Evolutionary conservation across 768 basidiomycete genomes (phyloP).

Genomic region (Tylopilus vinaceipallidus): DNA sequence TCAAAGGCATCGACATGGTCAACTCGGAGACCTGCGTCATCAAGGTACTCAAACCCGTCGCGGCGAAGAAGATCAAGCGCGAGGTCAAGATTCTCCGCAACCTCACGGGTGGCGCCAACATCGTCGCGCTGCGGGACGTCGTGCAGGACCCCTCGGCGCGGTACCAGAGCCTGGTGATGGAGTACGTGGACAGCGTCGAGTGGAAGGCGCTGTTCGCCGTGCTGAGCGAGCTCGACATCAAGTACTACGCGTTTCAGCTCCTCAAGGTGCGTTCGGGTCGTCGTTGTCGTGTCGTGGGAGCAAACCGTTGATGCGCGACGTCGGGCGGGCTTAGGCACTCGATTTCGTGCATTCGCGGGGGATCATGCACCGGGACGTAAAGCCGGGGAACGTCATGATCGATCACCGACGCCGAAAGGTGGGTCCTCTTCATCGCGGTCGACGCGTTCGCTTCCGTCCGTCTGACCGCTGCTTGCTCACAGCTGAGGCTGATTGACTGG

Average conservation of each 20-base stretch:
- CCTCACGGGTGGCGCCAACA: constrained; percentile 68
- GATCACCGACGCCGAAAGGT: constrained; percentile 62
- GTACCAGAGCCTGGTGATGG: constrained; percentile 65
- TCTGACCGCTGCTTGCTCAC: no score
- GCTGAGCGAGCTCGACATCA: constrained; percentile 63
- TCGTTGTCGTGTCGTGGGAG: no score
- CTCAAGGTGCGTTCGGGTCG: constrained; percentile 53
- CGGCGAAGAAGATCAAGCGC: constrained; percentile 63
- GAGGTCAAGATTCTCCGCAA: constrained; percentile 75
- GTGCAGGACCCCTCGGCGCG: constrained; percentile 62
- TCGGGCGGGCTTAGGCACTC: constrained; percentile 46
- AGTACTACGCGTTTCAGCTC: constrained; percentile 66
- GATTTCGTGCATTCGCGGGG: constrained; percentile 72
- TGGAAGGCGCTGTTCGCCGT: constrained; percentile 59
- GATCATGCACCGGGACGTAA: constrained; percentile 70
- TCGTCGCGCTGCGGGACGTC: constrained; percentile 63
- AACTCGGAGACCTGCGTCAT: constrained; percentile 56
- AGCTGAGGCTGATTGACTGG: constrained; percentile 70
- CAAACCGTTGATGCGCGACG: background rate
- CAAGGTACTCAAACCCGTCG: constrained; percentile 75
- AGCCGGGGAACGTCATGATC: constrained; percentile 74
- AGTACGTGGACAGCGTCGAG: constrained; percentile 66
- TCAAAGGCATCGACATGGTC: constrained; percentile 57
- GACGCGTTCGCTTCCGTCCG: background rate
- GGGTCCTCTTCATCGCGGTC: constrained; percentile 15